A percentile compares a stretch with the other conserved stretches of the same genome.
These are phyloP conservation scores for Verticillium nonalfalfae DNA, from an alignment of 2,329 filamentous ascomycete species.

Conservation along the genomic window DNA sequence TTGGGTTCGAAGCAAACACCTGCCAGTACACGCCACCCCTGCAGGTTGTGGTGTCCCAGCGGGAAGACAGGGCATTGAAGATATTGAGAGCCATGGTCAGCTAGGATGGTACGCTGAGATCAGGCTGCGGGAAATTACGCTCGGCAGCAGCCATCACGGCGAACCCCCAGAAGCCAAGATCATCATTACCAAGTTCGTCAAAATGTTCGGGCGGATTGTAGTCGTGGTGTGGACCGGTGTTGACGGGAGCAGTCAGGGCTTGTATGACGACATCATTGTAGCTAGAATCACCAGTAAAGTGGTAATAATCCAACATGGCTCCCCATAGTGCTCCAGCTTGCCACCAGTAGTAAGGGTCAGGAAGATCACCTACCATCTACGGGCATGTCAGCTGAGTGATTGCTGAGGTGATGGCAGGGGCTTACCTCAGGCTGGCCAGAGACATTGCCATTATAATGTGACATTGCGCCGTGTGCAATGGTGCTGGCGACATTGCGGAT, in stretches of 20 bases:
- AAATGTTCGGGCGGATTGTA: conserved; percentile 52
- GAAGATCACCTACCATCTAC: conserved; percentile 55
- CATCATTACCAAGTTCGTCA: conserved; percentile 65
- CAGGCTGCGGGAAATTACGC: conserved; percentile 57
- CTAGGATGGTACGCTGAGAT: conserved; percentile 53
- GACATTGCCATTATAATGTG: conserved; percentile 47
- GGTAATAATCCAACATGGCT: conserved; percentile 63
- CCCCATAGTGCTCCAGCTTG: conserved; percentile 60
- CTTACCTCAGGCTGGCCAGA: conserved; percentile 40
- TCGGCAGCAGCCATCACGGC: conserved; percentile 63
- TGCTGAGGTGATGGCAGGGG: background rate
- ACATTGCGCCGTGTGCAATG: conserved; percentile 39
- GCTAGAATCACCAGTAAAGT: conserved; percentile 55
- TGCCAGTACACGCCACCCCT: conserved; percentile 75
- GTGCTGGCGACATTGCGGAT: conserved; percentile 41
- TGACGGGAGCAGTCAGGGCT: conserved; percentile 49
- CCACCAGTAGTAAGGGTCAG: conserved; percentile 65
- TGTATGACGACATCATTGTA: conserved; percentile 56
- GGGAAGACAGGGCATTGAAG: conserved; percentile 62
- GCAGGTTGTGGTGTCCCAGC: conserved; percentile 66
- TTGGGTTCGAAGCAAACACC: conserved; percentile 66
- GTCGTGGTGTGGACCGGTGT: conserved; percentile 50
- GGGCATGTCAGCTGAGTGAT: background rate
- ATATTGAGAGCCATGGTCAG: conserved; percentile 62
- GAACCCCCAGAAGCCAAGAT: conserved; percentile 70